Conservation (phyloP, 129 eudicot genomes). For the Arctium minus region DNA sequence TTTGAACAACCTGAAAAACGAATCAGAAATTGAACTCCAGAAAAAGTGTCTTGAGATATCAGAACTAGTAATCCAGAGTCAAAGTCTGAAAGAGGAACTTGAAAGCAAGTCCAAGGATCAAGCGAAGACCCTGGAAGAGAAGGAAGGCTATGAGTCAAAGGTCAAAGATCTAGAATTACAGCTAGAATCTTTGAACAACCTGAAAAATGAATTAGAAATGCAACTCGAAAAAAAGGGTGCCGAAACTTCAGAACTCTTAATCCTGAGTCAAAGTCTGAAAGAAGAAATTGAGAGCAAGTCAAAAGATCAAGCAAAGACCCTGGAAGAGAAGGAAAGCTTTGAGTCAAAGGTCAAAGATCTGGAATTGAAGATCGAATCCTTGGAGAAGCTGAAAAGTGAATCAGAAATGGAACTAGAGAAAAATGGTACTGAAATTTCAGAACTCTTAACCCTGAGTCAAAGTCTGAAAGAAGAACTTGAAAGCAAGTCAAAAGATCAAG, state of each 20-base stretch:
- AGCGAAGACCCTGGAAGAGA: slow-evolving; percentile 33
- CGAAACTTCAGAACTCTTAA: slow-evolving; percentile 9
- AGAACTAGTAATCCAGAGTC: slow-evolving; percentile 18
- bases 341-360: slow-evolving; percentile 34
- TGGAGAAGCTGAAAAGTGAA: slow-evolving; percentile 33
- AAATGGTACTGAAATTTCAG: slow-evolving; percentile 13
- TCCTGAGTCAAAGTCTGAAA: slow-evolving; percentile 13
- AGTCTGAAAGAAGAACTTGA: slow-evolving; percentile 35
- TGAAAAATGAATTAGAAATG: slow-evolving; percentile 17
- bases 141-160: slow-evolving; percentile 26
- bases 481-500: slow-evolving; percentile 34
- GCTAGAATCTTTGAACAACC: slow-evolving; percentile 18
- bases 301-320: slow-evolving; percentile 16
- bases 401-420: slow-evolving; percentile 35
- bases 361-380: slow-evolving; percentile 32
- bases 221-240: slow-evolving; percentile 14
- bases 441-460: background rate
- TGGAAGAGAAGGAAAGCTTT: slow-evolving; percentile 40
- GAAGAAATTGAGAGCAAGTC: slow-evolving; percentile 20
- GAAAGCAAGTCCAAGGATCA: slow-evolving; percentile 33
- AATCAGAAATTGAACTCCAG: slow-evolving; percentile 33
- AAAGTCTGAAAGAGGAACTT: slow-evolving; percentile 41
- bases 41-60: slow-evolving; percentile 26
- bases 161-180: slow-evolving; percentile 35
- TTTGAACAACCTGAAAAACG: slow-evolving; percentile 20